Evolutionary conservation across 176 grass and related monocot genomes (phyloP).

Genomic region (Pontederia crassipes): DNA sequence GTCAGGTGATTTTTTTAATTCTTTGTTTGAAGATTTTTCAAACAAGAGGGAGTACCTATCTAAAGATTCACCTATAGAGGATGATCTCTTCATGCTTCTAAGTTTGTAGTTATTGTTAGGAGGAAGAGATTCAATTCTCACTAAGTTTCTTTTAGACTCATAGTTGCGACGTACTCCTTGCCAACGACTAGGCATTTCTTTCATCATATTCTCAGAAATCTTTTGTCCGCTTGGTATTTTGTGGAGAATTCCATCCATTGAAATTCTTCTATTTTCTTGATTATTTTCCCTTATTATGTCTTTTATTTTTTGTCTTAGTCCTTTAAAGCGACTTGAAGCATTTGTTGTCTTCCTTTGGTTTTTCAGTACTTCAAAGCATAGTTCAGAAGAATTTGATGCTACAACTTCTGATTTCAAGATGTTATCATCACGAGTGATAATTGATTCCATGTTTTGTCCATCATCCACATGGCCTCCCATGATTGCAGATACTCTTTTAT

Average conservation of each 20-base stretch:
- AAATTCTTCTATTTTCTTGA: slow-evolving; percentile 43
- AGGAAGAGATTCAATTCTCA: slow-evolving; percentile 12
- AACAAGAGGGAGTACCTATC: slow-evolving; percentile 52
- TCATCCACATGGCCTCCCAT: slow-evolving; percentile 3
- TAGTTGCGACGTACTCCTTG: slow-evolving; percentile 5
- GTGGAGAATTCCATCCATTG: slow-evolving; percentile 57
- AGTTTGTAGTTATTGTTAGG: background rate
- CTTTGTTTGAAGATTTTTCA: slow-evolving; percentile 32
- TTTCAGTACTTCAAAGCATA: slow-evolving; percentile 27
- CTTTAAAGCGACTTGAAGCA: slow-evolving; percentile 38
- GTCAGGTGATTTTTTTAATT: slow-evolving; percentile 17
- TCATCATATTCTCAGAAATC: slow-evolving; percentile 9
- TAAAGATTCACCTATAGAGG: slow-evolving; percentile 57
- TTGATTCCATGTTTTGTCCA: background rate
- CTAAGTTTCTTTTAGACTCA: slow-evolving; percentile 22
- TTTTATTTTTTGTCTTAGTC: slow-evolving; percentile 52
- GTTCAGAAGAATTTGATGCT: background rate
- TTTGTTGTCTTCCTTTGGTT: slow-evolving; percentile 25
- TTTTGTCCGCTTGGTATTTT: slow-evolving; percentile 54
- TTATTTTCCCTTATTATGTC: slow-evolving; percentile 40
- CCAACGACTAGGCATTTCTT: background rate
- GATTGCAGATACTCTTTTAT: slow-evolving; percentile 22
- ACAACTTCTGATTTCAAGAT: background rate
- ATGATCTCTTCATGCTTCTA: slow-evolving; percentile 43
- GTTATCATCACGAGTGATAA: background rate